These are phyloP conservation scores for Leishmania tropica DNA, from an alignment of 208 protist species.

Conservation along the genomic window DNA sequence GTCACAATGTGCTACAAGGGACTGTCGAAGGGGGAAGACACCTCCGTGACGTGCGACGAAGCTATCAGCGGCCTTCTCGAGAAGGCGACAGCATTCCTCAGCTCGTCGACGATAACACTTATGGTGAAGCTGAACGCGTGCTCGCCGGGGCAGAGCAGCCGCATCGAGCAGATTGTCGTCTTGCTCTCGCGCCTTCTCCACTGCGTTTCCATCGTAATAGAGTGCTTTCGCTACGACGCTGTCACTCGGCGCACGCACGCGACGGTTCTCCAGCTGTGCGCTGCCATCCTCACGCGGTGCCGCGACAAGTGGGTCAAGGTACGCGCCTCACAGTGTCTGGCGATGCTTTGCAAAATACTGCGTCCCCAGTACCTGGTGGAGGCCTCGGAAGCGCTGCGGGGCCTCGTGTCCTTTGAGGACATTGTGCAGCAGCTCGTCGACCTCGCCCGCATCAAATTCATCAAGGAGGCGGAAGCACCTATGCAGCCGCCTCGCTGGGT, in stretches of 20 bases:
- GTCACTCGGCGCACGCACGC: constrained; percentile 68
- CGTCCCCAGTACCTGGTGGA: constrained; percentile 58
- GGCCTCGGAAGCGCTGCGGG: constrained; percentile 38
- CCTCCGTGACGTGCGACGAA: constrained; percentile 45
- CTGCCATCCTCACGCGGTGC: constrained; percentile 51
- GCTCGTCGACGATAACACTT: constrained; percentile 40
- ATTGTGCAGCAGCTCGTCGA: constrained; percentile 69
- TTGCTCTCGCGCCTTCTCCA: constrained; percentile 75
- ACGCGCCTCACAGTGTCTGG: constrained; percentile 67
- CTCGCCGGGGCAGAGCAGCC: constrained; percentile 16
- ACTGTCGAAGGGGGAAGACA: constrained; percentile 28
- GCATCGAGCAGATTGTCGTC: constrained; percentile 32
- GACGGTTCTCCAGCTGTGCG: constrained; percentile 77
- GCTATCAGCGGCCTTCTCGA: constrained; percentile 73
- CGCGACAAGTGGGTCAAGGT: constrained; percentile 72
- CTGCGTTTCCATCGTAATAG: constrained; percentile 63
- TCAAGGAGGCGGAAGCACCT: constrained; percentile 32
- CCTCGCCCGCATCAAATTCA: constrained; percentile 54
- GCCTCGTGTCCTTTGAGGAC: constrained; percentile 40
- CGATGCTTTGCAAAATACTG: constrained; percentile 52
- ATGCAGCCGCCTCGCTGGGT: constrained; percentile 61
- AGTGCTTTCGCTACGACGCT: constrained; percentile 81
- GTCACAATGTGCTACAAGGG: constrained; percentile 76
- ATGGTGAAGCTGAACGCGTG: constrained; percentile 38
- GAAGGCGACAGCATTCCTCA: constrained; percentile 67